A percentile compares a stretch with the other conserved stretches of the same genome.
phyloP scores from a whole-genome alignment of 2,329 filamentous ascomycete species.

The Microdochium bolleyi region DNA sequence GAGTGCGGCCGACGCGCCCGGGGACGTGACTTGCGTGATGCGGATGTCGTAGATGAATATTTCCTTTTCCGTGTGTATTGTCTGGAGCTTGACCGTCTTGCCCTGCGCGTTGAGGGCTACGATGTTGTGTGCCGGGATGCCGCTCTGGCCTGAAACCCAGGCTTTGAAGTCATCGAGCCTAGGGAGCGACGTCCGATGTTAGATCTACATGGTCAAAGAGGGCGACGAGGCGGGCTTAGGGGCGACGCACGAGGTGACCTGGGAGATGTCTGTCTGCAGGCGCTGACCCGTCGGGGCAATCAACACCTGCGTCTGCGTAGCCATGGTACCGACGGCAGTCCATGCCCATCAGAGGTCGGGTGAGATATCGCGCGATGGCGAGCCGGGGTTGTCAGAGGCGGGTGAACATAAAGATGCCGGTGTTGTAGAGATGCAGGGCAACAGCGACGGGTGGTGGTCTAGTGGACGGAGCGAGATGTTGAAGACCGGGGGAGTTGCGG shows the following conservation, averaged over 20 bases:
- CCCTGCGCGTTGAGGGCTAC: slow-evolving; percentile 82
- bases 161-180: slow-evolving; percentile 78
- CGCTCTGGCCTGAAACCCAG: slow-evolving; percentile 29
- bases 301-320: slow-evolving; percentile 84
- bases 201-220: neutral
- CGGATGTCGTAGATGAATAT: slow-evolving; percentile 89
- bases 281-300: slow-evolving; percentile 89
- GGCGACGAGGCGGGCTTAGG: neutral
- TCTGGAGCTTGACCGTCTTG: slow-evolving; percentile 75
- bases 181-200: neutral
- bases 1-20: slow-evolving; percentile 32
- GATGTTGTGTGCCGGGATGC: slow-evolving; percentile 69
- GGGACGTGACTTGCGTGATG: slow-evolving; percentile 51
- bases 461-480: too few relatives aligned
- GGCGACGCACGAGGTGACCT: slow-evolving; percentile 61
- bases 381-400: too few relatives aligned
- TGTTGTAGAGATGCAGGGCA: too few relatives aligned
- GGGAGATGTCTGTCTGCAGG: slow-evolving; percentile 68
- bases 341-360: slow-evolving; percentile 10
- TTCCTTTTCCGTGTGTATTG: slow-evolving; percentile 77
- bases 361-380: neutral
- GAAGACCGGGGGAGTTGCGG: too few relatives aligned
- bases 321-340: slow-evolving; percentile 28
- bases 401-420: too few relatives aligned
- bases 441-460: too few relatives aligned